These are phyloP conservation scores for Scheffersomyces parashehatae DNA, from an alignment of 1,139 yeast species.

Conservation along the genomic window DNA sequence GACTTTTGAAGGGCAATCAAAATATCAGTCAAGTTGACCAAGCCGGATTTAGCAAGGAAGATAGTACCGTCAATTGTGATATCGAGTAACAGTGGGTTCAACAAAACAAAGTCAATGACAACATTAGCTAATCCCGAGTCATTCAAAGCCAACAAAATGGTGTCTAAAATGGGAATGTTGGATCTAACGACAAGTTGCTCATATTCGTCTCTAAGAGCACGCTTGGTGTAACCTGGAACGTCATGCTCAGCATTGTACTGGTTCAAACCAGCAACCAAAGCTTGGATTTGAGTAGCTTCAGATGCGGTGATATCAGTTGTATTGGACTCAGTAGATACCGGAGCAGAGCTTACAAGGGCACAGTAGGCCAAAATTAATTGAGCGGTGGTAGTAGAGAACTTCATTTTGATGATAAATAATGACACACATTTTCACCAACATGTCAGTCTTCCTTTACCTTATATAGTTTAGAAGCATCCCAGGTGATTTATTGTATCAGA, in stretches of 20 bases:
- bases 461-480: no score
- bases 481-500: no score
- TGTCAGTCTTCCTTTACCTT: no score
- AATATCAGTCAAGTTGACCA: constrained; percentile 26
- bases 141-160: constrained; percentile 21
- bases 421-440: no score
- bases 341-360: constrained; percentile 9
- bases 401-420: constrained; percentile 5
- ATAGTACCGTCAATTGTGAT: constrained; percentile 23
- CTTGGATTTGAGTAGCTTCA: constrained; percentile 3
- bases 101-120: constrained; percentile 26
- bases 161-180: constrained; percentile 24
- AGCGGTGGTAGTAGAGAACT: constrained; percentile 10
- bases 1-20: constrained; percentile 30
- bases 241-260: constrained; percentile 6
- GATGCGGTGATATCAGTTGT: neutral
- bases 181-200: constrained; percentile 12
- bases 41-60: constrained; percentile 20
- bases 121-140: constrained; percentile 24
- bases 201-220: constrained; percentile 1
- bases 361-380: constrained; percentile 10
- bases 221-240: constrained; percentile 2
- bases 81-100: constrained; percentile 25
- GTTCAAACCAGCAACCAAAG: constrained; percentile 9
- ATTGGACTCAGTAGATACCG: constrained; percentile 1